phyloP scores from a whole-genome alignment of 371 early-diverging fungal genomes.

The Basidiobolus meristosporus region DNA sequence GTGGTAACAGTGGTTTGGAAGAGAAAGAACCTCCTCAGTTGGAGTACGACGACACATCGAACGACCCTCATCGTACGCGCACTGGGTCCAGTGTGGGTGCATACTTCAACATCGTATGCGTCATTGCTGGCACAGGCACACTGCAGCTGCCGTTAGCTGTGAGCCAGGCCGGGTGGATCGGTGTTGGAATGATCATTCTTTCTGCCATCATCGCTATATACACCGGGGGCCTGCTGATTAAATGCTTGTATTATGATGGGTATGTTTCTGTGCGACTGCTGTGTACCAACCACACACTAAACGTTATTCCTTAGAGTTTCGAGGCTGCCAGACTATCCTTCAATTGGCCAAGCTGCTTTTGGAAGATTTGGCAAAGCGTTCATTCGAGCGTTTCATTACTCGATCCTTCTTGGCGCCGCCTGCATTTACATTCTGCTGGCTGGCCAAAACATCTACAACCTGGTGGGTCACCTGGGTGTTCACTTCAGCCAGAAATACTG shows the following conservation, averaged over 20 bases:
- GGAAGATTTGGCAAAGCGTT: slow-evolving; percentile 33
- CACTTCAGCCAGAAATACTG: slow-evolving; percentile 20
- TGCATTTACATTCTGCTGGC: slow-evolving; percentile 63
- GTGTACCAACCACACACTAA: too few species aligned
- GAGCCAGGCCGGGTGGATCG: slow-evolving; percentile 65
- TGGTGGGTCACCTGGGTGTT: slow-evolving; percentile 27
- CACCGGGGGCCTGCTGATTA: too few species aligned
- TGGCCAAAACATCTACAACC: slow-evolving; percentile 30
- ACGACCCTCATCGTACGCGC: too few species aligned
- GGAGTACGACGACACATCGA: too few species aligned
- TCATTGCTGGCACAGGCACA: too few species aligned
- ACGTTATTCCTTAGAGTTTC: too few species aligned
- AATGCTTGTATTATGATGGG: too few species aligned
- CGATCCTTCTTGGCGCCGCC: slow-evolving; percentile 47
- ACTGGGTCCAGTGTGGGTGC: slow-evolving; percentile 4
- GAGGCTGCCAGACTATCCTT: slow-evolving; percentile 33
- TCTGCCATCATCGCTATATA: too few species aligned
- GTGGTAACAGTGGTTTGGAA: too few species aligned
- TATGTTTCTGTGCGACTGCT: too few species aligned
- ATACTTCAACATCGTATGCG: too few species aligned
- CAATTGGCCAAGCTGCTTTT: slow-evolving; percentile 43
- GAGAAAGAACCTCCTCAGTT: too few species aligned
- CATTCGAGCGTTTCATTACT: slow-evolving; percentile 40
- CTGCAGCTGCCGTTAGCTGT: slow-evolving; percentile 67
- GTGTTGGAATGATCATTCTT: slow-evolving; percentile 42